phyloP scores from a whole-genome alignment of 192 early-diverging fungal species.

The Jimgerdemannia flammicorona region DNA sequence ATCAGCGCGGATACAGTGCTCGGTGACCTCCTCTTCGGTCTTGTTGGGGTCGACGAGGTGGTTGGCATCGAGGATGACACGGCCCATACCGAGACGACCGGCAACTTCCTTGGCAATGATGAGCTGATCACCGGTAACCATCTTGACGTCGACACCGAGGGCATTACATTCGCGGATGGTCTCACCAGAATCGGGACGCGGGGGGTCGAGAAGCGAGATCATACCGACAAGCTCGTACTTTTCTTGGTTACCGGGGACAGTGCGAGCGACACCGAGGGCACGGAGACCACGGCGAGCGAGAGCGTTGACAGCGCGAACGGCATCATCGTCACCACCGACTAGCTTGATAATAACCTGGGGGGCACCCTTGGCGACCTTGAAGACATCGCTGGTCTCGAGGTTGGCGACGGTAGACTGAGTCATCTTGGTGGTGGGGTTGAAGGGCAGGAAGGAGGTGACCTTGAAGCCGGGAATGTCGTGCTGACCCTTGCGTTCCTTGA shows the following conservation, averaged over 20 bases:
- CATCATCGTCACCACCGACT: constrained; percentile 76
- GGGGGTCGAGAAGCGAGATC: constrained; percentile 83
- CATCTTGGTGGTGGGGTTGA: constrained; percentile 85
- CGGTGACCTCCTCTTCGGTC: constrained; percentile 72
- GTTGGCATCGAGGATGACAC: constrained; percentile 81
- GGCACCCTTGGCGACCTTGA: constrained; percentile 90
- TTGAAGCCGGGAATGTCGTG: constrained; percentile 88
- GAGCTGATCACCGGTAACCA: constrained; percentile 89
- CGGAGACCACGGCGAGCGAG: constrained; percentile 83
- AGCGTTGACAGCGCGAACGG: constrained; percentile 73
- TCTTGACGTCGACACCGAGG: constrained; percentile 83
- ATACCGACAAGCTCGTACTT: constrained; percentile 76
- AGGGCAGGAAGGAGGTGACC: constrained; percentile 82
- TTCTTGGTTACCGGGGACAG: constrained; percentile 63
- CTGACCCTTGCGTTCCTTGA: constrained; percentile 57
- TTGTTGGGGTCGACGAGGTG: constrained; percentile 71
- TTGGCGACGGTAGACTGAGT: constrained; percentile 81
- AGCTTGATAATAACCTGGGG: constrained; percentile 87
- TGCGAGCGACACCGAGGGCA: constrained; percentile 81
- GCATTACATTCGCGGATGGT: constrained; percentile 77
- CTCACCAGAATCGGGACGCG: constrained; percentile 75
- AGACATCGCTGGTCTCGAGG: constrained; percentile 61
- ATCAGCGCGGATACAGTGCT: constrained; percentile 78
- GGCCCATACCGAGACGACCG: constrained; percentile 80
- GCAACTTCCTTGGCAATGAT: constrained; percentile 88